Base-by-base conservation (phyloP, 129 eudicot species). In the Mikania micrantha region DNA sequence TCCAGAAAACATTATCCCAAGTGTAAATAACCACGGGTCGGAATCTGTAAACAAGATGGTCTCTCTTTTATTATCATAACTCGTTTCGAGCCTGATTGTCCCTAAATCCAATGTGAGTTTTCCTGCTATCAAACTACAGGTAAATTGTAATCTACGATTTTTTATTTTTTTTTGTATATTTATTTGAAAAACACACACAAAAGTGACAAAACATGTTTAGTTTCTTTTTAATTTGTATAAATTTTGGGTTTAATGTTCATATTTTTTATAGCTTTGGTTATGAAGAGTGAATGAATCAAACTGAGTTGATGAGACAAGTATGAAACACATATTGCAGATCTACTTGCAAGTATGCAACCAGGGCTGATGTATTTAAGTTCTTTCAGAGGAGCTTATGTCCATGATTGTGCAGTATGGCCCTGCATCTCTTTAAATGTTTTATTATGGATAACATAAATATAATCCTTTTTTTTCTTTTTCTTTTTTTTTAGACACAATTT, bases 1-100 rank as follows among this genome's bases (percentile, higher is more conserved):
- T 73, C 99, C 99, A 1, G 81, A 39, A n/a, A 75, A 74, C 66
- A 94, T 94, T 16, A 78, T 94, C 64, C 99, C 99, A 0, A 94
- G 99, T 75, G 99, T 94, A 47, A 94, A 89, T 80, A 94, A 89
- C 80, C 75, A 83, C 39, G 86, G 85, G 45, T 76, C 78, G 1
- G 88, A 84, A 41, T 85, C 97, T 60, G 56, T 78, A 36, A 73
- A 40, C 70, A 74, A 73, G 45, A 93, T 94, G 93, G 48, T 86
- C 35, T 78, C 88, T 49, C 84, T 71, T 27, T 80, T 88, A 63
- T 59, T 75, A 54, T 81, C 90, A 64, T 86, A 66, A 78, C 53
- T 38, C 50, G 34, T 65, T n/a, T n/a, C n/a, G n/a, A n/a, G n/a
- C n/a, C n/a, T n/a, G n/a, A n/a, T n/a, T n/a, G n/a, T n/a, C n/a